phyloP scores from a whole-genome alignment of 176 grass and related monocot species.

The Stipa capillata region DNA sequence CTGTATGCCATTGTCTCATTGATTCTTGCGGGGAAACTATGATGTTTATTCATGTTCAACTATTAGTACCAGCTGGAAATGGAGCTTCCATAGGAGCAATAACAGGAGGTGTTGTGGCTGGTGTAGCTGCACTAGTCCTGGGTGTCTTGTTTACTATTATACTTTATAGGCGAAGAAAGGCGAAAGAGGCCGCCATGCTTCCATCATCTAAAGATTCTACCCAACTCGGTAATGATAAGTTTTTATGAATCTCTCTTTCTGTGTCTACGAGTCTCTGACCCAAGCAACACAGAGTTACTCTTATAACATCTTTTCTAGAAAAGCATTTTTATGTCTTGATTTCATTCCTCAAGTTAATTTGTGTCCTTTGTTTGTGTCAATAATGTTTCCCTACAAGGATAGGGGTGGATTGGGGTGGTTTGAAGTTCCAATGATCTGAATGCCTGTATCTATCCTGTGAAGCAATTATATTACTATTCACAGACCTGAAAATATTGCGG shows the following conservation, averaged over 20 bases:
- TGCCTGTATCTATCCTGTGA: background rate
- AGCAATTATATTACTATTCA: background rate
- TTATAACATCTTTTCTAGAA: background rate
- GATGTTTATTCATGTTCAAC: constrained; percentile 1
- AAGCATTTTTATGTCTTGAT: background rate
- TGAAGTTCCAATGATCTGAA: background rate
- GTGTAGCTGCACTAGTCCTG: constrained; percentile 27
- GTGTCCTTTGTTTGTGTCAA: background rate
- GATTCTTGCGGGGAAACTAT: constrained; percentile 22
- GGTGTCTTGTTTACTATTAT: constrained; percentile 28
- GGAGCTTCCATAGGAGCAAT: constrained; percentile 39
- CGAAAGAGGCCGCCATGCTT: constrained; percentile 33
- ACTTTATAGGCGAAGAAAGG: constrained; percentile 58
- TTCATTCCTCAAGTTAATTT: background rate
- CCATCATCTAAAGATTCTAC: constrained; percentile 51
- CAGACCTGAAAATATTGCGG: background rate
- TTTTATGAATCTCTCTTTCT: background rate
- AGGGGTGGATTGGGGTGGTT: background rate
- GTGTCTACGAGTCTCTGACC: no score
- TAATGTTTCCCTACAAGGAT: background rate
- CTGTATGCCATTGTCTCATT: background rate
- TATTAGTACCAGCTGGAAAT: constrained; percentile 10
- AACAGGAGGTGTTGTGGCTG: constrained; percentile 58
- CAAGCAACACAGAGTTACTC: background rate
- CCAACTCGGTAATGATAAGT: constrained; percentile 33